A percentile compares a stretch with the other conserved stretches of the same genome.
These are phyloP conservation scores for Ceratocystiopsis brevicomis DNA, from an alignment of 2,329 filamentous ascomycete genomes.

Conservation along the genomic window DNA sequence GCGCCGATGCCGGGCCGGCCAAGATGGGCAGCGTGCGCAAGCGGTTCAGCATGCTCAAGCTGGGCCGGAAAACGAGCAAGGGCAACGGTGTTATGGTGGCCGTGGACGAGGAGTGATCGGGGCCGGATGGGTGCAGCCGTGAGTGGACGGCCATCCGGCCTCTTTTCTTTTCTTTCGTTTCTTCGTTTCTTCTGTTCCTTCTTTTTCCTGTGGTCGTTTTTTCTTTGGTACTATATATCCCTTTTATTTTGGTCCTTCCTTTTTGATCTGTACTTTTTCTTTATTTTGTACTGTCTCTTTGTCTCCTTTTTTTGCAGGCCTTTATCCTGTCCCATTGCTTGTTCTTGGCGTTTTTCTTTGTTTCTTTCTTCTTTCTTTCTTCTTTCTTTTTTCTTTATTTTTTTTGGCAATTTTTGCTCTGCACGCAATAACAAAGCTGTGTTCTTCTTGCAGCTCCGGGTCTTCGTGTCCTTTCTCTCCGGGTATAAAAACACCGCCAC, in stretches of 20 bases:
- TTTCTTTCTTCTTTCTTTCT: neutral
- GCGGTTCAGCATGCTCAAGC: constrained; percentile 57
- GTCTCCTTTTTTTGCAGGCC: too few species aligned
- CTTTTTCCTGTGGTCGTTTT: neutral
- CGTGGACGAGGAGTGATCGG: constrained; percentile 33
- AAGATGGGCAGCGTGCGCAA: constrained; percentile 53
- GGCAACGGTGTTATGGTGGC: constrained; percentile 31
- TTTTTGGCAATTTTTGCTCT: too few species aligned
- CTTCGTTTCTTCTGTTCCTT: neutral
- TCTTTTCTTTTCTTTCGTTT: neutral
- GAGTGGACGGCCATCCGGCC: too few species aligned
- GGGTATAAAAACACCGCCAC: too few species aligned
- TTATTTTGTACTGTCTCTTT: neutral
- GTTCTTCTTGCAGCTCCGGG: too few species aligned
- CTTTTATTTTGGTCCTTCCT: neutral
- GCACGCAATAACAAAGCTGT: too few species aligned
- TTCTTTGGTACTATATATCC: neutral
- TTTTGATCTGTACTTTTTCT: neutral
- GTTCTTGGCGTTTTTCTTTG: neutral
- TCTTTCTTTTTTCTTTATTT: neutral
- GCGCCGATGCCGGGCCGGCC: constrained; percentile 14
- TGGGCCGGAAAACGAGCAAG: constrained; percentile 50
- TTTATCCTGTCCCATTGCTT: too few species aligned
- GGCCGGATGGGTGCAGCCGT: too few species aligned
- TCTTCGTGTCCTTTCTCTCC: too few species aligned